Percentiles rank a stretch among this genome's conserved stretches.
phyloP scores from a whole-genome alignment of 208 protist species.

The Tritrichomonas musculus region DNA sequence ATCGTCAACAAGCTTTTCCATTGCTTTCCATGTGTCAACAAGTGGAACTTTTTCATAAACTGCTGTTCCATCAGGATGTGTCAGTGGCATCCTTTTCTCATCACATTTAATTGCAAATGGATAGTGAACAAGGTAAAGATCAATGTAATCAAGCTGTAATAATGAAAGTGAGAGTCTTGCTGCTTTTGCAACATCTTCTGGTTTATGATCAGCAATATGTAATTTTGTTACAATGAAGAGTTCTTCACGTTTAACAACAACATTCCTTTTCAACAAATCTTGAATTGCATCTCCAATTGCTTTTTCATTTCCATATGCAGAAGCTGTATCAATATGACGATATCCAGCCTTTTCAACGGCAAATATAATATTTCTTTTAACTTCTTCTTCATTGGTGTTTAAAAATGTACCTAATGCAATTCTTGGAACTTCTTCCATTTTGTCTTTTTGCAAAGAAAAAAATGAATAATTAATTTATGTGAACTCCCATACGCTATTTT shows the following conservation, averaged over 20 bases:
- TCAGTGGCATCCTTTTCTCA: too few species aligned
- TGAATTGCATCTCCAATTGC: neutral
- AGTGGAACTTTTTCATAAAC: neutral
- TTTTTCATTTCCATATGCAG: neutral
- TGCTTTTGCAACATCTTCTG: neutral
- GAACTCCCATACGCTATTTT: too few species aligned
- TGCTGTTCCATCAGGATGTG: too few species aligned
- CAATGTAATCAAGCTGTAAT: conserved; percentile 64
- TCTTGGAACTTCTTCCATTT: too few species aligned
- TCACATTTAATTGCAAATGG: conserved; percentile 53
- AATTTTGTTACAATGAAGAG: neutral
- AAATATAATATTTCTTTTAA: neutral
- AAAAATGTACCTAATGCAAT: neutral
- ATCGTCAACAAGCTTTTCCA: neutral
- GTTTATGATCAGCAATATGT: neutral
- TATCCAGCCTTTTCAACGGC: conserved; percentile 1
- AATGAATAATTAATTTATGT: too few species aligned
- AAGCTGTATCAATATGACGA: neutral
- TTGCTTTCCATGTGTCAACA: conserved; percentile 6
- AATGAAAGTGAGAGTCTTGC: neutral
- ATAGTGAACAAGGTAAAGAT: conserved; percentile 88
- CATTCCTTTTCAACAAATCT: neutral
- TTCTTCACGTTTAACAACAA: neutral
- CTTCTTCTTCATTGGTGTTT: neutral
- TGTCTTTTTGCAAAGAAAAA: too few species aligned